A percentile compares a stretch with the other conserved stretches of the same genome.
Evolutionary conservation across 1,284 basidiomycete genomes (phyloP).

Genomic region (Rhodotorula mucilaginosa): DNA sequence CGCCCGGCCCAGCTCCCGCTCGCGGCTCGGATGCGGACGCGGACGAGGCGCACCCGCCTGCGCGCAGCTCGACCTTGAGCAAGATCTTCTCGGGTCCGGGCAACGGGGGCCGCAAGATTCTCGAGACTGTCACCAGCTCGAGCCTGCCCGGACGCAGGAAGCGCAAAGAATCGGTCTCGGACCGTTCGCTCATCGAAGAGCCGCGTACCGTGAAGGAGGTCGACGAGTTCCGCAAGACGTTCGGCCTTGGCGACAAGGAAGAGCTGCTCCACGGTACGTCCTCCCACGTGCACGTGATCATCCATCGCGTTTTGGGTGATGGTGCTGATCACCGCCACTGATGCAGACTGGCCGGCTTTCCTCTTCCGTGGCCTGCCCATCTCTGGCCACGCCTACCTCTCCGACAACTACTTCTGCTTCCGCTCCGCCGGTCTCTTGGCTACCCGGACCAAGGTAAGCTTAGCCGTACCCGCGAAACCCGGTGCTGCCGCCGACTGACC

Average conservation of each 20-base stretch:
- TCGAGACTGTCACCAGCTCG: conserved; percentile 32
- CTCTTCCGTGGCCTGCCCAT: conserved; percentile 81
- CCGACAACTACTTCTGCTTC: conserved; percentile 85
- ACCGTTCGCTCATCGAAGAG: conserved; percentile 13
- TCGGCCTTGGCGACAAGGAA: conserved; percentile 83
- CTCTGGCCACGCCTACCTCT: conserved; percentile 79
- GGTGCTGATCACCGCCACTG: not conserved
- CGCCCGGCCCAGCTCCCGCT: conserved; percentile 21
- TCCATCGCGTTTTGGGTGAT: too few species aligned
- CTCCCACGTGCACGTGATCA: too few species aligned
- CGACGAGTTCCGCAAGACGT: conserved; percentile 55
- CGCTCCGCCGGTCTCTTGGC: conserved; percentile 70
- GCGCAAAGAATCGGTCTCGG: conserved; percentile 4
- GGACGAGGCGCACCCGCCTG: not conserved
- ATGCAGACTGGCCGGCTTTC: conserved; percentile 77
- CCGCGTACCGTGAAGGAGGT: conserved; percentile 52
- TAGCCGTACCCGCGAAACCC: not conserved
- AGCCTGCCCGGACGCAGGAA: not conserved
- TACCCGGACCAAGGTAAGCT: conserved; percentile 69
- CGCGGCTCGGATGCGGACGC: not conserved
- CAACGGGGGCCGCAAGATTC: conserved; percentile 23
- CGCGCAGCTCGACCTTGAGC: conserved; percentile 17
- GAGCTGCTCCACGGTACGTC: conserved; percentile 75
- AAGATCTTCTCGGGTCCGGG: conserved; percentile 16
- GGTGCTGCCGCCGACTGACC: too few species aligned